Evolutionary conservation across 129 eudicot genomes (phyloP).

Genomic region (carrot (Daucus carota)): DH1_v3.0 NC_030387.2:35253001-35253500

Average conservation of each 20-base stretch:
- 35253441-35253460: background rate
- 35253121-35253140: background rate
- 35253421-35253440: background rate
- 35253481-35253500: too few species aligned
- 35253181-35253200: background rate
- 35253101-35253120: background rate
- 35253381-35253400: background rate
- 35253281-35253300: too few species aligned
- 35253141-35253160: background rate
- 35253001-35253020: too few species aligned
- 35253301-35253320: too few species aligned
- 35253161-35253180: background rate
- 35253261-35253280: too few species aligned
- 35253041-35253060: background rate
- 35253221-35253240: too few species aligned
- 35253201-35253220: too few species aligned
- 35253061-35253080: background rate
- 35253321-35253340: too few species aligned
- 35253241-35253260: too few species aligned
- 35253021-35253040: background rate
- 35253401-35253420: background rate
- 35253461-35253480: background rate
- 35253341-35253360: too few species aligned
- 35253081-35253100: background rate
- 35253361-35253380: background rate